These are phyloP conservation scores for Penicillium sp. DNA, from an alignment of 2,329 filamentous ascomycete species.

Conservation along the genomic window DNA sequence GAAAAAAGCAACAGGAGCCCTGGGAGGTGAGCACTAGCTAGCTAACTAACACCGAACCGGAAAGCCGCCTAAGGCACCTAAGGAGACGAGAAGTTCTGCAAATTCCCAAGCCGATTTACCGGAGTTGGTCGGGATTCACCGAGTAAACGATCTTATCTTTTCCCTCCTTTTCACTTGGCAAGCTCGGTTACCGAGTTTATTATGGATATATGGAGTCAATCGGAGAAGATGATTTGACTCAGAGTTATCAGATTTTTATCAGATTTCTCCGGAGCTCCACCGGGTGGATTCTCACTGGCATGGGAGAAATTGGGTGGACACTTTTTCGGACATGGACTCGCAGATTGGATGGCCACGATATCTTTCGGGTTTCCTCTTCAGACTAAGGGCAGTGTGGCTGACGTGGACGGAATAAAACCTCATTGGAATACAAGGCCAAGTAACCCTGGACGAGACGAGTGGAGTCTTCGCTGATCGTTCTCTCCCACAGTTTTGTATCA, in stretches of 20 bases:
- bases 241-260: slow-evolving; percentile 23
- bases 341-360: neutral
- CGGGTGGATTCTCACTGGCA: slow-evolving; percentile 12
- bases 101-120: neutral
- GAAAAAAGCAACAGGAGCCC: neutral
- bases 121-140: neutral
- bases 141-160: slow-evolving; percentile 7
- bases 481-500: neutral
- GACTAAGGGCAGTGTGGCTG: neutral
- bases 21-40: neutral
- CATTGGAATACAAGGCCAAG: neutral
- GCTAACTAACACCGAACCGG: neutral
- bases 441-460: neutral
- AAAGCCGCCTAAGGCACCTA: neutral
- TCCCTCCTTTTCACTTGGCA: slow-evolving; percentile 11
- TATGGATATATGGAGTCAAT: slow-evolving; percentile 19
- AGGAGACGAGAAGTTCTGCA: neutral
- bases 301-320: slow-evolving; percentile 5
- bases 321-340: neutral
- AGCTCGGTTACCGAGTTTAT: slow-evolving; percentile 17
- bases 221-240: slow-evolving; percentile 16
- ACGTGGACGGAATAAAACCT: slow-evolving; percentile 3
- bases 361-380: neutral
- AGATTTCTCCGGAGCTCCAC: slow-evolving; percentile 22
- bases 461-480: neutral